phyloP scores from a whole-genome alignment of 441 rosid genomes.

The Gossypium aridum region DNA sequence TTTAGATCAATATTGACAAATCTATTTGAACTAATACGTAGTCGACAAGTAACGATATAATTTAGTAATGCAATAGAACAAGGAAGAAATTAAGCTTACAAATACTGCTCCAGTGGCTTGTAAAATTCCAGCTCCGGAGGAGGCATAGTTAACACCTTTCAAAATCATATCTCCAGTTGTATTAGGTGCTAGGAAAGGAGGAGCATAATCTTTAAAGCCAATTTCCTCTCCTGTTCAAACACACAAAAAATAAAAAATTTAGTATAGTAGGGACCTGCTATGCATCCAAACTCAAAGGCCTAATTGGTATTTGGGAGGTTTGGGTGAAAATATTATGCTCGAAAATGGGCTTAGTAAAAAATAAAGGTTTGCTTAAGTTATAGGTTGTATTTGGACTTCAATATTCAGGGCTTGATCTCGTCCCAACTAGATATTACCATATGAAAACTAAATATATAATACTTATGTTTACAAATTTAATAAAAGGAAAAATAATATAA shows the following conservation, averaged over 20 bases:
- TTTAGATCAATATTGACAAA: background rate
- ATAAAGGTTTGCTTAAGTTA: too few species aligned
- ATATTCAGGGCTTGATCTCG: too few species aligned
- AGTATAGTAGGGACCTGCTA: background rate
- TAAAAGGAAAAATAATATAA: too few species aligned
- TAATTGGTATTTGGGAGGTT: background rate
- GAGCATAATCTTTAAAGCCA: background rate
- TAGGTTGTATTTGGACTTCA: too few species aligned
- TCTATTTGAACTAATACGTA: too few species aligned
- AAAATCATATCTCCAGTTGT: background rate
- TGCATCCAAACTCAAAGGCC: too few species aligned
- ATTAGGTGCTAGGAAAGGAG: constrained; percentile 5
- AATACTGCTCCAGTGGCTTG: background rate
- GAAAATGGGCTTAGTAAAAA: too few species aligned
- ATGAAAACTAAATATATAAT: too few species aligned
- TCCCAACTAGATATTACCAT: too few species aligned
- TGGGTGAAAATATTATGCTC: too few species aligned
- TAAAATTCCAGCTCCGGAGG: constrained; percentile 13
- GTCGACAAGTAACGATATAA: too few species aligned
- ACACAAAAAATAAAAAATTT: background rate
- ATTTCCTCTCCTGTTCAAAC: background rate
- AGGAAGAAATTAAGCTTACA: background rate
- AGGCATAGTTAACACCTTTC: constrained; percentile 14
- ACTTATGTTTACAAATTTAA: too few species aligned
- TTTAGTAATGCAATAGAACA: background rate